phyloP scores from a whole-genome alignment of 768 basidiomycete species.

The Termitomyces sp. region DNA sequence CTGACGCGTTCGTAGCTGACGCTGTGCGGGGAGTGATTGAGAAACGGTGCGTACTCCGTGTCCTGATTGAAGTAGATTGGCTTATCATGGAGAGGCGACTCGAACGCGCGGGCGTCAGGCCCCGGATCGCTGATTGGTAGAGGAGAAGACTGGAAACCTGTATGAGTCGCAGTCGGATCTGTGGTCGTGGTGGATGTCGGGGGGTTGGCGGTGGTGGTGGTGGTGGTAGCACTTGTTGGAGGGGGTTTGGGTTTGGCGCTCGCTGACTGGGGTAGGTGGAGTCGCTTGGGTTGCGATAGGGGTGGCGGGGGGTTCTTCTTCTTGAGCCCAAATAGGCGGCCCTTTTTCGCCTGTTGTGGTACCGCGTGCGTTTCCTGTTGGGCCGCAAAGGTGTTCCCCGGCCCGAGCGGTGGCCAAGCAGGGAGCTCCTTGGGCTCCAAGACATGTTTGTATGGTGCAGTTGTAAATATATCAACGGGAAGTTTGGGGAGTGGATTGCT shows the following conservation, averaged over 20 bases:
- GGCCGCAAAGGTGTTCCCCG: constrained; percentile 21
- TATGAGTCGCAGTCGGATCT: neutral
- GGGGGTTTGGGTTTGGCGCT: constrained; percentile 5
- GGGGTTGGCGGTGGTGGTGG: neutral
- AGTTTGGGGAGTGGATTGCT: constrained; percentile 62
- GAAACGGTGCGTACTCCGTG: constrained; percentile 41
- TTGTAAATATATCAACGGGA: constrained; percentile 57
- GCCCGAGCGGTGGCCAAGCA: constrained; percentile 28
- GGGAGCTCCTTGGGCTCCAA: constrained; percentile 49
- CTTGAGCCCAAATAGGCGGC: constrained; percentile 47
- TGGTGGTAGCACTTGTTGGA: neutral
- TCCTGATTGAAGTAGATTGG: constrained; percentile 41
- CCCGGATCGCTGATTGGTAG: neutral
- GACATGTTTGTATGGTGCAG: constrained; percentile 52
- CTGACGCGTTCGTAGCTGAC: constrained; percentile 49
- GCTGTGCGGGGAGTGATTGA: constrained; percentile 64
- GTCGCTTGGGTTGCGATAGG: constrained; percentile 16
- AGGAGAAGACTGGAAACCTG: neutral
- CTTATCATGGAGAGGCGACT: constrained; percentile 12
- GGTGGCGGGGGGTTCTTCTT: constrained; percentile 14
- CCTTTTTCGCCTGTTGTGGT: constrained; percentile 15
- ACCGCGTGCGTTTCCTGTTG: constrained; percentile 17
- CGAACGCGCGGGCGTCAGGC: too few species aligned
- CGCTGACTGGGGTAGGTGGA: constrained; percentile 18
- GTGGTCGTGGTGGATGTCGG: too few species aligned